A percentile compares a stretch with the other conserved stretches of the same genome.
phyloP scores from a whole-genome alignment of 2,329 filamentous ascomycete species.

The Bipolaris oryzae region DNA sequence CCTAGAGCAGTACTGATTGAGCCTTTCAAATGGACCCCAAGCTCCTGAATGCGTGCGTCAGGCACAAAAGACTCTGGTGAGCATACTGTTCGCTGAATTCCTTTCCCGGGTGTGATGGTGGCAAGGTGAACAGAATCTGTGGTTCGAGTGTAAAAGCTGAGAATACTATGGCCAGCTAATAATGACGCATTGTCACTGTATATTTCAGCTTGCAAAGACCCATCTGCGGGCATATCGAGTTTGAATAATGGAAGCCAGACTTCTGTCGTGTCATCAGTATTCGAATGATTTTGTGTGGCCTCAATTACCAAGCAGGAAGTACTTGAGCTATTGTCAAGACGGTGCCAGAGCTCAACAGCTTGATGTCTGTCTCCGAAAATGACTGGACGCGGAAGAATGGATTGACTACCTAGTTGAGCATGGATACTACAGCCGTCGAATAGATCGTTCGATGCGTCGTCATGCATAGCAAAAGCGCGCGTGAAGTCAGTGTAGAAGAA shows the following conservation, averaged over 20 bases:
- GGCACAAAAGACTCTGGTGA: background rate
- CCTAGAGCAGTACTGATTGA: background rate
- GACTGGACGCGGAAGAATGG: constrained; percentile 34
- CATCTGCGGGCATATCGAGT: constrained; percentile 42
- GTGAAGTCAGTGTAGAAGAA: constrained; percentile 51
- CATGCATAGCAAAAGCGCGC: constrained; percentile 37
- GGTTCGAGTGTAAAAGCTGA: constrained; percentile 28
- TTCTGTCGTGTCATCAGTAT: constrained; percentile 1
- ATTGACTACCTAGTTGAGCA: constrained; percentile 44
- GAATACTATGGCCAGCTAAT: background rate
- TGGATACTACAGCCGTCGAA: constrained; percentile 27
- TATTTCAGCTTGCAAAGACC: constrained; percentile 26
- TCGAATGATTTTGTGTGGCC: background rate
- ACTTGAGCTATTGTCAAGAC: constrained; percentile 15
- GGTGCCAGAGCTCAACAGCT: constrained; percentile 15
- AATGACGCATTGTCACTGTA: constrained; percentile 12
- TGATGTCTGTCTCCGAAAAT: background rate
- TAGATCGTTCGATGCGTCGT: constrained; percentile 16
- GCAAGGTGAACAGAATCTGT: constrained; percentile 1
- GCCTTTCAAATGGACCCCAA: constrained; percentile 30
- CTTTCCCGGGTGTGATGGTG: background rate
- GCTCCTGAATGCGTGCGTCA: constrained; percentile 25
- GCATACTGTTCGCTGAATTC: background rate
- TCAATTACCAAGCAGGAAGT: constrained; percentile 29
- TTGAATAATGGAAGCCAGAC: constrained; percentile 38